Evolutionary conservation across 169 alveolate genomes (phyloP).

Genomic region (Cystoisospora suis): DNA sequence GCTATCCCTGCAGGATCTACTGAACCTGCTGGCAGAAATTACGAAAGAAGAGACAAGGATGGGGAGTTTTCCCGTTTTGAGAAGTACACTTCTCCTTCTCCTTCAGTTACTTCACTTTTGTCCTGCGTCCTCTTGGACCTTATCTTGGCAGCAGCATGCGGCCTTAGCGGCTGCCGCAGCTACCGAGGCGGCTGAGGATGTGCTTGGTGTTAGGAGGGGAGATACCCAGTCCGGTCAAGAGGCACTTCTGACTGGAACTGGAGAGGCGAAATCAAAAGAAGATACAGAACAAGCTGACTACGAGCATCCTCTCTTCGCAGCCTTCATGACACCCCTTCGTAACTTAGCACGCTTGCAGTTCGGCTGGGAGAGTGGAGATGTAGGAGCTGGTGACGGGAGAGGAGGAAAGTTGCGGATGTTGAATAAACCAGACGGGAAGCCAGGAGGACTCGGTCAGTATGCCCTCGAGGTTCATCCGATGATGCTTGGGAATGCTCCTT

Average conservation of each 20-base stretch:
- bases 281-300: too few species aligned
- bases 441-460: too few species aligned
- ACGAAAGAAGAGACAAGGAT: conserved; percentile 28
- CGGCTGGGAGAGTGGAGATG: too few species aligned
- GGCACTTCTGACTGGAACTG: background rate
- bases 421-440: too few species aligned
- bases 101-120: conserved; percentile 46
- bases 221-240: background rate
- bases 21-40: conserved; percentile 40
- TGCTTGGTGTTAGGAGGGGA: background rate
- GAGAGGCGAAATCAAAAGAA: background rate
- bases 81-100: conserved; percentile 43
- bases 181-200: conserved; percentile 43
- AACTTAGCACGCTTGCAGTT: conserved; percentile 18
- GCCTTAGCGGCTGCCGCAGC: conserved; percentile 58
- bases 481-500: too few species aligned
- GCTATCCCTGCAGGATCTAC: conserved; percentile 51
- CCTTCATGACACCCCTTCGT: conserved; percentile 1
- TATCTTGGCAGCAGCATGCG: conserved; percentile 64
- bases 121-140: conserved; percentile 46
- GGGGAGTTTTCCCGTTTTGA: conserved; percentile 27
- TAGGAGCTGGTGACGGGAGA: too few species aligned
- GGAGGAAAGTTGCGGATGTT: too few species aligned
- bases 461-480: too few species aligned
- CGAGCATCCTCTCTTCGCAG: background rate